Conservation (phyloP, 2,329 filamentous ascomycete genomes). For the Botryotinia convoluta region DNA sequence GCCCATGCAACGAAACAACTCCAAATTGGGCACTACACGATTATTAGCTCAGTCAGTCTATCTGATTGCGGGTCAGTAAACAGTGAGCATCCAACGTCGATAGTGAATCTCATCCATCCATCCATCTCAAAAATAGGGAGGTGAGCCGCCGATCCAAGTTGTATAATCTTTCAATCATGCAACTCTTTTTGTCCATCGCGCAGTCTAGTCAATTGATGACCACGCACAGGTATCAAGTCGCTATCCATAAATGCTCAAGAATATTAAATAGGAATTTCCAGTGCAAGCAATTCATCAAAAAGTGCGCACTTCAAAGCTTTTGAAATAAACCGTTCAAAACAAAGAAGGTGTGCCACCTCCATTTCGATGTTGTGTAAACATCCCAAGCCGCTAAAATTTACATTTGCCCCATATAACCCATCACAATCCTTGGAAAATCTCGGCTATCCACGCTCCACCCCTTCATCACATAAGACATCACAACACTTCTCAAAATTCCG, state of each 20-base stretch:
- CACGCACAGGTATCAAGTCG: neutral
- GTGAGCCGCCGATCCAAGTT: neutral
- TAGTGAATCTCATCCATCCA: neutral
- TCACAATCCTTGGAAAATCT: constrained; percentile 4
- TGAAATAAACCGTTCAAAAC: neutral
- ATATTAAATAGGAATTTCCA: neutral
- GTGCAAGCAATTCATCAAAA: neutral
- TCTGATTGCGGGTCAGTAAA: neutral
- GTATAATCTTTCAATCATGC: neutral
- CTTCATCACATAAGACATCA: constrained; percentile 6
- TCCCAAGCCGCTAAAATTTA: neutral
- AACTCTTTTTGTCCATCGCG: neutral
- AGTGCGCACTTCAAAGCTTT: neutral
- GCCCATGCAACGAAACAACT: neutral
- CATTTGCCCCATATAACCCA: neutral
- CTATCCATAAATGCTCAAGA: neutral
- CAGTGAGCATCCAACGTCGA: neutral
- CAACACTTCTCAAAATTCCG: neutral
- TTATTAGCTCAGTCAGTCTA: neutral
- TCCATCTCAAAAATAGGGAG: neutral
- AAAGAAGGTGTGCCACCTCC: neutral
- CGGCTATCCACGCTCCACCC: constrained; percentile 3
- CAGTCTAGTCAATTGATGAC: neutral
- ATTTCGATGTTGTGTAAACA: neutral
- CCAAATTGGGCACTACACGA: neutral